phyloP scores from a whole-genome alignment of 805 yeast species.

The Saturnispora serradocipensis region DNA sequence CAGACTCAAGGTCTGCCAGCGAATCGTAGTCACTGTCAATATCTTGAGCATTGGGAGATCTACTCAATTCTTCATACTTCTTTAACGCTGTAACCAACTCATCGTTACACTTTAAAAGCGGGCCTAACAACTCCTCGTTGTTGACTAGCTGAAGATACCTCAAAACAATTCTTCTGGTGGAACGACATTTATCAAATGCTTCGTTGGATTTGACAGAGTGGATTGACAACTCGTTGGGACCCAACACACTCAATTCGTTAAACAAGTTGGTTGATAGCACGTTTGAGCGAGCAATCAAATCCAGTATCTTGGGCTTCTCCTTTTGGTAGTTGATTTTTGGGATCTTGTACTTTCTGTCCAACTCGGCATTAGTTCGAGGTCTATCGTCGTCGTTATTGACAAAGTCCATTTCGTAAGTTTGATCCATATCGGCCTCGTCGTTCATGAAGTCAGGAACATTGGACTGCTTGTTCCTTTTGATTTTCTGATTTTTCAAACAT shows the following conservation, averaged over 20 bases:
- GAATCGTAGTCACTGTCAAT: conserved; percentile 34
- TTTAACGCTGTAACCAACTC: conserved; percentile 70
- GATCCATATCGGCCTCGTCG: conserved; percentile 40
- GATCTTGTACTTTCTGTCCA: conserved; percentile 45
- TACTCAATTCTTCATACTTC: conserved; percentile 50
- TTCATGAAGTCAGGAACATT: conserved; percentile 37
- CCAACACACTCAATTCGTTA: conserved; percentile 43
- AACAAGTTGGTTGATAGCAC: conserved; percentile 61
- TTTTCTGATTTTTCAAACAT: conserved; percentile 7
- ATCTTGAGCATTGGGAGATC: conserved; percentile 31
- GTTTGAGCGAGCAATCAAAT: conserved; percentile 64
- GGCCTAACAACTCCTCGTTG: conserved; percentile 81
- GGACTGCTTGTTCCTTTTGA: conserved; percentile 6
- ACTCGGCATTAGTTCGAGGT: conserved; percentile 26
- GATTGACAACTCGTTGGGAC: conserved; percentile 44
- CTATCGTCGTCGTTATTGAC: conserved; percentile 7
- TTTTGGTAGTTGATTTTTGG: conserved; percentile 60
- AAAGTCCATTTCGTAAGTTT: conserved; percentile 25
- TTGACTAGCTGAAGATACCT: conserved; percentile 77
- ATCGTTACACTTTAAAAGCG: conserved; percentile 82
- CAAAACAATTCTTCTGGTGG: conserved; percentile 67
- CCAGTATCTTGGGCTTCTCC: conserved; percentile 65
- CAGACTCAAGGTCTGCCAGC: conserved; percentile 31
- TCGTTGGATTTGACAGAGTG: conserved; percentile 54
- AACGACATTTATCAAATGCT: conserved; percentile 66